These are phyloP conservation scores for Prinsepia uniflora DNA, from an alignment of 306 rosid species.

Conservation along the genomic window DNA sequence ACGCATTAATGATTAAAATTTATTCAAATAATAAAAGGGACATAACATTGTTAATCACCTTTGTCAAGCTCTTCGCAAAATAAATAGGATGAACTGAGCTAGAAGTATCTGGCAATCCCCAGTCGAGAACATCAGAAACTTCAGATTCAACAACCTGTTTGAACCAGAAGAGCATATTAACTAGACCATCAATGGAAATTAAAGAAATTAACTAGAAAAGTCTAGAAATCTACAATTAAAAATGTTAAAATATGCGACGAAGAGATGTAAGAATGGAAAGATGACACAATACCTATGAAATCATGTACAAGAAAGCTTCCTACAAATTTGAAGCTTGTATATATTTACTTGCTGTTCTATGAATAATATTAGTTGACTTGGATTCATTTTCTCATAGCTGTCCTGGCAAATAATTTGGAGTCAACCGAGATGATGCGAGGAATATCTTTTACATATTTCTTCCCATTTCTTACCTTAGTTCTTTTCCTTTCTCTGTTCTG, in stretches of 20 bases:
- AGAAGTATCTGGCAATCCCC: constrained; percentile 45
- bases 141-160: constrained; percentile 54
- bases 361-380: neutral
- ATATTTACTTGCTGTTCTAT: too few relatives aligned
- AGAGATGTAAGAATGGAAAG: neutral
- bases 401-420: neutral
- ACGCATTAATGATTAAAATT: neutral
- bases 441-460: neutral
- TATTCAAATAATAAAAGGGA: neutral
- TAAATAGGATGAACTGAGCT: constrained; percentile 63
- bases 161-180: constrained; percentile 23
- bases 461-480: neutral
- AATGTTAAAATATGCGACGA: neutral
- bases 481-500: neutral
- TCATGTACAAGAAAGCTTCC: neutral
- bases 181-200: neutral
- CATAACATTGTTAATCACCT: constrained; percentile 37
- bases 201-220: neutral
- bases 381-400: neutral
- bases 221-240: neutral
- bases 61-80: constrained; percentile 75
- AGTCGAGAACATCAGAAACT: constrained; percentile 39
- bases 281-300: neutral
- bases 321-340: too few relatives aligned
- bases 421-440: neutral